Evolutionary conservation across 1,139 yeast genomes (phyloP).

Genomic region (Diutina neorugosa): DNA sequence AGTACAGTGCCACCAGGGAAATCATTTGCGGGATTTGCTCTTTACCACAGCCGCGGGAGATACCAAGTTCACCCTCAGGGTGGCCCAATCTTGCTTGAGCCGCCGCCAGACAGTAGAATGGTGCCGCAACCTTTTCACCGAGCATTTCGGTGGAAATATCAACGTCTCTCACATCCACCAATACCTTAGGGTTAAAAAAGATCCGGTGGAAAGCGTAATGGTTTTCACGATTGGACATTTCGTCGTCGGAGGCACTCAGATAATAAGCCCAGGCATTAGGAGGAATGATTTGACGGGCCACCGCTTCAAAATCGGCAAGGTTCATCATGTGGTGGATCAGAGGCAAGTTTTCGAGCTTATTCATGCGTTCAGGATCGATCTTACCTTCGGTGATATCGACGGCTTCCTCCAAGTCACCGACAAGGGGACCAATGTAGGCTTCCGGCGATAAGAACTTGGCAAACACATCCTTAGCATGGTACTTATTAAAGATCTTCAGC

Average conservation of each 20-base stretch:
- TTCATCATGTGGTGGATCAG: constrained; percentile 17
- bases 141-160: constrained; percentile 31
- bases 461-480: constrained; percentile 8
- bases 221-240: constrained; percentile 20
- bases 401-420: neutral
- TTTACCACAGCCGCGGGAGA: constrained; percentile 58
- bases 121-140: constrained; percentile 37
- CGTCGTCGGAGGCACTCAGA: constrained; percentile 22
- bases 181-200: constrained; percentile 31
- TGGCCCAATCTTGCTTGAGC: constrained; percentile 76
- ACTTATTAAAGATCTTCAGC: constrained; percentile 9
- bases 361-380: neutral
- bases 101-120: constrained; percentile 70
- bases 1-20: constrained; percentile 64
- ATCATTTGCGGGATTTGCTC: constrained; percentile 70
- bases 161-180: constrained; percentile 19
- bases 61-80: constrained; percentile 64
- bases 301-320: constrained; percentile 20
- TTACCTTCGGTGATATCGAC: neutral
- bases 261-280: constrained; percentile 20
- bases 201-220: constrained; percentile 20
- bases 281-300: constrained; percentile 17
- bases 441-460: constrained; percentile 4
- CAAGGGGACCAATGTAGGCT: constrained; percentile 2
- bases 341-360: constrained; percentile 15